A percentile compares a stretch with the other conserved stretches of the same genome.
These are phyloP conservation scores for Cantharellus cinnabarinus DNA, from an alignment of 768 basidiomycete species.

Conservation along the genomic window DNA sequence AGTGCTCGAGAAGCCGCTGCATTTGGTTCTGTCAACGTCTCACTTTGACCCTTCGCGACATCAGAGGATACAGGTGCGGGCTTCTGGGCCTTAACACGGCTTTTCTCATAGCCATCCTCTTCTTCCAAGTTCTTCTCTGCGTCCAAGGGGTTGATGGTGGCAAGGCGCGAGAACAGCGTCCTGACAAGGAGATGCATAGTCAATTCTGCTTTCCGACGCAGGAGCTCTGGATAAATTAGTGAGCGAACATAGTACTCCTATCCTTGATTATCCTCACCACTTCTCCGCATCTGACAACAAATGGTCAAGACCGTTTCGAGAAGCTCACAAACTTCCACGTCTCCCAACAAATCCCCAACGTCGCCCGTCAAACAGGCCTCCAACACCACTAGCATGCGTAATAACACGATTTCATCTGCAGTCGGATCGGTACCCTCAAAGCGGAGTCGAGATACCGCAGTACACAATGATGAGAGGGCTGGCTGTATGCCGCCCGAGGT, in stretches of 20 bases:
- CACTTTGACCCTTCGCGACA: background rate
- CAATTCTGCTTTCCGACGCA: constrained; percentile 70
- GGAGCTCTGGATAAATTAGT: constrained; percentile 35
- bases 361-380: constrained; percentile 47
- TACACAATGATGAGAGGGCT: constrained; percentile 67
- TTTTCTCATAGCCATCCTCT: background rate
- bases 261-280: constrained; percentile 36
- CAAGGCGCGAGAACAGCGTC: constrained; percentile 58
- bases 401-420: constrained; percentile 89
- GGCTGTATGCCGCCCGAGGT: constrained; percentile 34
- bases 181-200: constrained; percentile 79
- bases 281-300: constrained; percentile 90
- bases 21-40: background rate
- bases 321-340: constrained; percentile 95
- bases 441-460: constrained; percentile 84
- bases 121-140: background rate
- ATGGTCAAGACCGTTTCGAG: constrained; percentile 93
- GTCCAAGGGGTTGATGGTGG: constrained; percentile 34
- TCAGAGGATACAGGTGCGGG: background rate
- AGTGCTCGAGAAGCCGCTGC: background rate
- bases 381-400: constrained; percentile 80
- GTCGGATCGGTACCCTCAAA: constrained; percentile 95
- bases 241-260: background rate
- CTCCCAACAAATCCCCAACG: constrained; percentile 56
- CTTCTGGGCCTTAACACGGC: background rate